Base-by-base conservation (phyloP, 495 filamentous ascomycete species). In the Filosporella fistucella region DNA sequence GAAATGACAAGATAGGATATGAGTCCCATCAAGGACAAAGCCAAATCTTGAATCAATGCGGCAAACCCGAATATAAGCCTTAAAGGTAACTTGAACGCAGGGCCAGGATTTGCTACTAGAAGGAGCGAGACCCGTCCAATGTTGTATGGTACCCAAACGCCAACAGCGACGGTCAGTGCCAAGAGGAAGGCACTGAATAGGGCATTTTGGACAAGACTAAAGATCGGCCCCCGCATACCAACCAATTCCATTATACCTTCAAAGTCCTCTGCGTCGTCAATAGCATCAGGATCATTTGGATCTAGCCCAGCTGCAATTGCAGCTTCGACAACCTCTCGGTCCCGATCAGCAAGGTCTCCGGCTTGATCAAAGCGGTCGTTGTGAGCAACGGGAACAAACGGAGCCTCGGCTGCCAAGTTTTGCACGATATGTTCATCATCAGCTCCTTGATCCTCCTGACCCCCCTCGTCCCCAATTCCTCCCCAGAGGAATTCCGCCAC, bases 161-260 rank as follows among this genome's bases (percentile, higher is more conserved):
- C 89, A 47, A 84, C 59, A 18, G 84, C 84, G 18, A 97, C 82
- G 9, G 91, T 95, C 29, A 86, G 76, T 7, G 88, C 86, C 12
- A 99, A 86, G 17, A 99, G 75, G 46, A 96, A 81, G 22, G 87
- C 86, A 57, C 90, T 91, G 63, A 99, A 97, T 30, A 95, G 84
- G 28, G 83, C 90, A 53, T 97, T 97, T 60, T 97, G 93, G 52
- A 96, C 77, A 7, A 99, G 73, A 17, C 88, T 89, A 28, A 85
- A 82, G 3, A 97, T 69, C 1, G 94, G 94, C 0, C 93, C 93
- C 56, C 95, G 87, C 86, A 99, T 93, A 39, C 93, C 93, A 26
- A 99, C 83, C 10, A 99, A 76, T 60, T 99, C 93, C 71, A 97
- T 77, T 39, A 99, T 88, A 5, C 93, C 93, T 62, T 99, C 93